Base-by-base conservation (phyloP, 2,329 filamentous ascomycete species). In the Curvularia spicifera region DNA sequence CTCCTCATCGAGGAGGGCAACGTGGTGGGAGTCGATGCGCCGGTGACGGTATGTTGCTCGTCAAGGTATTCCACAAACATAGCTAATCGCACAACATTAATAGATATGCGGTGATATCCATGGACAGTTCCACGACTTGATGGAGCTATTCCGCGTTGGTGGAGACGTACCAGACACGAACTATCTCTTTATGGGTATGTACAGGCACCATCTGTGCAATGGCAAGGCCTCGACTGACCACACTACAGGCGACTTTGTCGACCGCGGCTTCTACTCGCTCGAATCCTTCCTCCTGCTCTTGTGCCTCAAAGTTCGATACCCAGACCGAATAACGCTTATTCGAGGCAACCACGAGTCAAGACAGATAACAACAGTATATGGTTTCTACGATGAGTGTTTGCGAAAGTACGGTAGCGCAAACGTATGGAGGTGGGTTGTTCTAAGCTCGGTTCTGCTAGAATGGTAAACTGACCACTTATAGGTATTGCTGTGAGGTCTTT, bases 1-100 rank as follows among this genome's bases (percentile, higher is more conserved):
- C 85, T 99, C 53, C 82, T 99, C 66, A 97, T 99, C 62, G 95
- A 98, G 78, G 95, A 99, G 81, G 94, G 92, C 66, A 98, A 99
- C 76, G 94, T 98, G 50, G 94, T 98, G 64, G 93, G 91, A 18
- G 94, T 99, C 61, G 90, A 94, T 75, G 94, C 94, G 61, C 94
- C 94, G 22, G 94, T 98, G 59, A 98, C 94, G 77, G 90, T 93
- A 86, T 55, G 84, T 39, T 13, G 5, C 2, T 8, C 44, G 9
- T 24, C 12, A 2, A 5, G 1, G n/a, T 3, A 13, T 3, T 22
- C 28, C 37, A 13, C 35, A 28, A 42, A 7, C 44, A 51, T 5
- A 24, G 53, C 59, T 68, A 42, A 61, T 53, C 28, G 8, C 10
- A 15, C 18, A 15, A 18, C 5, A 3, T 5, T 12, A 12, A 12